These are phyloP conservation scores for Peniophora sp. DNA, from an alignment of 1,284 basidiomycete species.

Conservation along the genomic window DNA sequence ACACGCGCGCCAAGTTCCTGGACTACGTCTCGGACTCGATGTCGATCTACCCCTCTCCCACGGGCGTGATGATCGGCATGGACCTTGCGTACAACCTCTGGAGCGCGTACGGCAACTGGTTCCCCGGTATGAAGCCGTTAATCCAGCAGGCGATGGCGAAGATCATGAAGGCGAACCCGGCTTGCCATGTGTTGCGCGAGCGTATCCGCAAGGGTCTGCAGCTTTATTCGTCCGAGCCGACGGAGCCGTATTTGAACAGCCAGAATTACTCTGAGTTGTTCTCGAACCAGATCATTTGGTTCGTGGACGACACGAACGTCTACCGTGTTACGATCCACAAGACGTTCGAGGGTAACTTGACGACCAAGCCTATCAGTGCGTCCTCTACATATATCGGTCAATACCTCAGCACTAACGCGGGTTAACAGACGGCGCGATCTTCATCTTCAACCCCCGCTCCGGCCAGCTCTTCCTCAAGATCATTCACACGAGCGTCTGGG, in stretches of 20 bases:
- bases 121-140: constrained; percentile 97
- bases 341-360: constrained; percentile 99
- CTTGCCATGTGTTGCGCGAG: constrained; percentile 96
- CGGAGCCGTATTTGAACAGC: constrained; percentile 97
- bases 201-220: constrained; percentile 98
- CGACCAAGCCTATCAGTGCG: constrained; percentile 96
- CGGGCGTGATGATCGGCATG: constrained; percentile 98
- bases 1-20: constrained; percentile 96
- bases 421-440: constrained; percentile 84
- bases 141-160: constrained; percentile 99
- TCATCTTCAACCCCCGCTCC: constrained; percentile 99
- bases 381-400: constrained; percentile 2
- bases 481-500: constrained; percentile 99
- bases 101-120: constrained; percentile 99
- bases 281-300: constrained; percentile 99
- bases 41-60: constrained; percentile 98
- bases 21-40: constrained; percentile 94
- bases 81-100: constrained; percentile 97
- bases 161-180: constrained; percentile 98
- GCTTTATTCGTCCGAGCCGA: constrained; percentile 98
- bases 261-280: constrained; percentile 97
- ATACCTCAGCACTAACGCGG: background rate
- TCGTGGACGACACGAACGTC: constrained; percentile 99
- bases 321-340: constrained; percentile 99
- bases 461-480: constrained; percentile 98